These are phyloP conservation scores for Kodamaea neixiangensis DNA, from an alignment of 805 yeast species.

Conservation along the genomic window DNA sequence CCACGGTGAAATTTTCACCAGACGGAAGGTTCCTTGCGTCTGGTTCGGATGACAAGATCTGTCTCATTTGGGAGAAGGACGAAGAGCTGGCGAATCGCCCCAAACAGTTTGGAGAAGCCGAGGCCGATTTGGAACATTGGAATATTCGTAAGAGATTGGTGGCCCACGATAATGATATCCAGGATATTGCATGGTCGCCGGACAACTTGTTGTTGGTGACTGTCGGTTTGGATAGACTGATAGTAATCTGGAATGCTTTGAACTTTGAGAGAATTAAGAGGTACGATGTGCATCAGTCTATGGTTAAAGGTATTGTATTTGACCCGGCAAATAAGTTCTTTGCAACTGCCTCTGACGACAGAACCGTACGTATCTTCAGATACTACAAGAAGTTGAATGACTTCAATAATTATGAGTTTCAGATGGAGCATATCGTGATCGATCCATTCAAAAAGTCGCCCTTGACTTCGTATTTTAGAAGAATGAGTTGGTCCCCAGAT, in stretches of 20 bases:
- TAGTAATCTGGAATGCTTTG: slow-evolving; percentile 89
- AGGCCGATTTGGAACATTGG: slow-evolving; percentile 86
- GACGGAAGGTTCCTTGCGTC: slow-evolving; percentile 88
- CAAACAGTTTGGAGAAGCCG: slow-evolving; percentile 67
- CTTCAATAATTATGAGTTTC: slow-evolving; percentile 68
- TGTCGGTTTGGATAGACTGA: slow-evolving; percentile 91
- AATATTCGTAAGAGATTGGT: slow-evolving; percentile 87
- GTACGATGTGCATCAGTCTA: slow-evolving; percentile 90
- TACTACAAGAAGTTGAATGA: slow-evolving; percentile 67
- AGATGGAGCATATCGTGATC: slow-evolving; percentile 78
- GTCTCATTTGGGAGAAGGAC: slow-evolving; percentile 91
- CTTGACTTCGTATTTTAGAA: slow-evolving; percentile 82
- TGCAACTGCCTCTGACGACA: slow-evolving; percentile 95
- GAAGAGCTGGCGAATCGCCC: slow-evolving; percentile 59
- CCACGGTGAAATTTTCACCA: slow-evolving; percentile 90
- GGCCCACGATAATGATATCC: slow-evolving; percentile 97
- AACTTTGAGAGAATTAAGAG: slow-evolving; percentile 89
- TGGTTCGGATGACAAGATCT: slow-evolving; percentile 92
- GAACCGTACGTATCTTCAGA: slow-evolving; percentile 84
- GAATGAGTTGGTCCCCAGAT: slow-evolving; percentile 90
- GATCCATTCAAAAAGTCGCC: slow-evolving; percentile 91
- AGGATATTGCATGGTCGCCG: slow-evolving; percentile 98
- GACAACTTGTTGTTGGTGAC: slow-evolving; percentile 88
- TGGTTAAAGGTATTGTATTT: slow-evolving; percentile 94
- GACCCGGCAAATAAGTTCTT: slow-evolving; percentile 98